phyloP scores from a whole-genome alignment of 2,329 filamentous ascomycete genomes.

The Alternaria sp. region DNA sequence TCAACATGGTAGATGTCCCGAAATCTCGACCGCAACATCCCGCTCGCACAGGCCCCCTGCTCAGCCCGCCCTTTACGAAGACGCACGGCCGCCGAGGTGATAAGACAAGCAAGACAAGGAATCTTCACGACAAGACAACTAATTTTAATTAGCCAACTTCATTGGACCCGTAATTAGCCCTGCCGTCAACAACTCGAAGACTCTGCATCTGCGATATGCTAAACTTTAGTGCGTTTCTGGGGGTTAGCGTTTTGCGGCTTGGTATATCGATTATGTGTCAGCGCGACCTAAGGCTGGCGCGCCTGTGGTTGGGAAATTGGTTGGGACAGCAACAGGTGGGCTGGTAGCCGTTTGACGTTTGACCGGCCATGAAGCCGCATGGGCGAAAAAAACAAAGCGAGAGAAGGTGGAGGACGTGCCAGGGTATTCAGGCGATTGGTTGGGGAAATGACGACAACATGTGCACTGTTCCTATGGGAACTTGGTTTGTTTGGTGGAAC shows the following conservation, averaged over 20 bases:
- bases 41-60: conserved; percentile 11
- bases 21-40: neutral
- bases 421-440: conserved; percentile 3
- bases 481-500: conserved; percentile 19
- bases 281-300: conserved; percentile 2
- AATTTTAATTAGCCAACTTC: conserved; percentile 25
- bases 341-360: conserved; percentile 17
- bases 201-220: conserved; percentile 4
- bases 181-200: conserved; percentile 11
- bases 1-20: neutral
- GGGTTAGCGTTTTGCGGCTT: conserved; percentile 9
- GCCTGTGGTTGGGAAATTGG: conserved; percentile 12
- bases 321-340: conserved; percentile 6
- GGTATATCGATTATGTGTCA: conserved; percentile 27
- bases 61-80: conserved; percentile 13
- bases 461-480: conserved; percentile 29
- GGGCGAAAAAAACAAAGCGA: conserved; percentile 4
- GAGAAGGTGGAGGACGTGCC: conserved; percentile 12
- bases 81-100: conserved; percentile 9
- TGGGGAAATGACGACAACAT: conserved; percentile 23
- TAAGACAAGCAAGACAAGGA: conserved; percentile 7
- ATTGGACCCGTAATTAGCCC: conserved; percentile 30
- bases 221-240: conserved; percentile 9
- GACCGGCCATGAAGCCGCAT: conserved; percentile 6
- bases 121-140: conserved; percentile 16